These are phyloP conservation scores for Lactarius hatsudake DNA, from an alignment of 768 basidiomycete genomes.

Conservation along the genomic window DNA sequence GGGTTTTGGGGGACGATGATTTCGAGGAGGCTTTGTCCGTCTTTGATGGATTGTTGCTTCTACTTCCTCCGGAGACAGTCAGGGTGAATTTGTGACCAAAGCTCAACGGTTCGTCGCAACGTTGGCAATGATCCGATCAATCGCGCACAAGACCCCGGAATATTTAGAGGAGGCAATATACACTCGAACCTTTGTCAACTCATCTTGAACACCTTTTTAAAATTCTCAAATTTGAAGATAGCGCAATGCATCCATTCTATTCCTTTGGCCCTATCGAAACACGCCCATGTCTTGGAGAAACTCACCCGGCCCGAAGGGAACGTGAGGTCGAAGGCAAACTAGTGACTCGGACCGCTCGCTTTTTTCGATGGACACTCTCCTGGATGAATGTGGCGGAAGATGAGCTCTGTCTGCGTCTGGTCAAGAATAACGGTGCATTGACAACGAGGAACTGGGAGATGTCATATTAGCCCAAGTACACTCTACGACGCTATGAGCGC, in stretches of 20 bases:
- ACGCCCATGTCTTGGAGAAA: too few species aligned
- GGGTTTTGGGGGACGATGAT: neutral
- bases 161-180: neutral
- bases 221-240: too few species aligned
- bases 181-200: too few species aligned
- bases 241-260: too few species aligned
- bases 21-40: neutral
- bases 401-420: slow-evolving; percentile 32
- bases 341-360: too few species aligned
- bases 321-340: too few species aligned
- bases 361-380: too few species aligned
- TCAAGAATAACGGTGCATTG: neutral
- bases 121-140: neutral
- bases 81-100: neutral
- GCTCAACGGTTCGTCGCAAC: neutral
- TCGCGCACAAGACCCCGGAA: neutral
- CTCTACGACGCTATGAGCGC: slow-evolving; percentile 96
- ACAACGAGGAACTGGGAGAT: slow-evolving; percentile 52
- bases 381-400: slow-evolving; percentile 40
- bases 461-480: slow-evolving; percentile 66
- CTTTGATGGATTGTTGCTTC: neutral
- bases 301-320: too few species aligned
- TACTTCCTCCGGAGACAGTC: neutral
- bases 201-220: too few species aligned
- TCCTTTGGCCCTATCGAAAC: too few species aligned